Conservation (phyloP, 352 stramenopile species). For the Sclerospora graminicola region DNA sequence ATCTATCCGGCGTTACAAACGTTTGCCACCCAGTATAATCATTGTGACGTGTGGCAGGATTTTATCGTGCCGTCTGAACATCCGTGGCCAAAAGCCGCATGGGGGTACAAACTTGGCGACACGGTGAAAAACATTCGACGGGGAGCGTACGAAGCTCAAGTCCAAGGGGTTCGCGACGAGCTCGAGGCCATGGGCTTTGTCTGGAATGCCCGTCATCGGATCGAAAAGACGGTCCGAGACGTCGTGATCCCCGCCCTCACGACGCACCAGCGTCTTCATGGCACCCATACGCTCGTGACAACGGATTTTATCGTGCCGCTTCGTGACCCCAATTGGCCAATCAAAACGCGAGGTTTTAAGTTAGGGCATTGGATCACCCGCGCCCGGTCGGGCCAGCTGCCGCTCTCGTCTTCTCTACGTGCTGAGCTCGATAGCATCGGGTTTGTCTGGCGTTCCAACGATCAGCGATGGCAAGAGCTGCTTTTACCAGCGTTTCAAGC, state of each 20-base stretch:
- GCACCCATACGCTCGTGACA: conserved; percentile 35
- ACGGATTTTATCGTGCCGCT: conserved; percentile 66
- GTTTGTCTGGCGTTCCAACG: conserved; percentile 67
- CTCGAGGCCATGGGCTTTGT: conserved; percentile 88
- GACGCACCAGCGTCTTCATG: conserved; percentile 36
- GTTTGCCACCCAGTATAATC: conserved; percentile 79
- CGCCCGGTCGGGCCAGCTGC: conserved; percentile 34
- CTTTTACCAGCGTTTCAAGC: conserved; percentile 53
- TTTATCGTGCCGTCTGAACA: conserved; percentile 79
- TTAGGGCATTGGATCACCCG: conserved; percentile 71
- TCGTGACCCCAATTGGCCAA: conserved; percentile 39
- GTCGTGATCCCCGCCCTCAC: conserved; percentile 51
- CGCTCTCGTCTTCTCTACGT: conserved; percentile 27
- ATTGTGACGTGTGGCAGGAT: conserved; percentile 87
- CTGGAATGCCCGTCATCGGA: conserved; percentile 73
- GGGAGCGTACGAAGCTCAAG: conserved; percentile 70
- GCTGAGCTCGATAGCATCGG: conserved; percentile 48
- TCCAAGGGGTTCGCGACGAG: conserved; percentile 52
- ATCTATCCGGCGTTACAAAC: conserved; percentile 73
- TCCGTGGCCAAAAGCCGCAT: conserved; percentile 75
- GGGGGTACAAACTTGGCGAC: conserved; percentile 81
- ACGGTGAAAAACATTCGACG: conserved; percentile 88
- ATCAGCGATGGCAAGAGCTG: conserved; percentile 54
- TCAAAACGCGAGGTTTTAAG: conserved; percentile 40
- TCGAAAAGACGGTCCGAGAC: conserved; percentile 40